A percentile compares a stretch with the other conserved stretches of the same genome.
These are phyloP conservation scores for Hansenula anomala DNA, from an alignment of 1,139 yeast species.

Conservation along the genomic window DNA sequence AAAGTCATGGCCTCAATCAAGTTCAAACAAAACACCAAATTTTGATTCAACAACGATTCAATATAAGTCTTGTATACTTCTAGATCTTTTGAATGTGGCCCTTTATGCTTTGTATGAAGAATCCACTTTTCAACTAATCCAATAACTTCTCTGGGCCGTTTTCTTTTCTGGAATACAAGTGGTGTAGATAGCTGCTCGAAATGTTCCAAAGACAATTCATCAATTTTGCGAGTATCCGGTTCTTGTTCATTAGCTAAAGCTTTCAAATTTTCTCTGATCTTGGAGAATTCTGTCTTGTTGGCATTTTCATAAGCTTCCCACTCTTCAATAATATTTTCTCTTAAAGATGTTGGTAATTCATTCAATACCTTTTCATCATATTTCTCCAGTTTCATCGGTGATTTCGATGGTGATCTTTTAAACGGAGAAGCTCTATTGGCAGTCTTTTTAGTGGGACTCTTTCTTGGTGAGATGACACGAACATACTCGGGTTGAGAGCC, in stretches of 20 bases:
- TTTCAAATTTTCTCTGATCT: conserved; percentile 16
- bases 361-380: conserved; percentile 37
- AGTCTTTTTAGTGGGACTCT: conserved; percentile 22
- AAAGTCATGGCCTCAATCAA: conserved; percentile 6
- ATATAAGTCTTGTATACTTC: conserved; percentile 30
- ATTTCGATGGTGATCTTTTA: conserved; percentile 13
- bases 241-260: conserved; percentile 9
- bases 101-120: conserved; percentile 35
- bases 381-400: conserved; percentile 18
- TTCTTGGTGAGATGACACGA: conserved; percentile 24
- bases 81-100: conserved; percentile 60
- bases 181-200: conserved; percentile 27
- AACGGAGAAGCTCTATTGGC: conserved; percentile 8
- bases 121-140: conserved; percentile 46
- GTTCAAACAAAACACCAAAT: conserved; percentile 5
- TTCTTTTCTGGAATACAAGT: conserved; percentile 30
- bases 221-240: conserved; percentile 18
- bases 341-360: conserved; percentile 43
- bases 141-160: conserved; percentile 33
- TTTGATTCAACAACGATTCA: conserved; percentile 3
- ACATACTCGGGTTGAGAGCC: conserved; percentile 32
- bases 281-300: conserved; percentile 31
- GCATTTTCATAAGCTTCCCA: conserved; percentile 28
- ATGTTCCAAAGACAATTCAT: conserved; percentile 26
- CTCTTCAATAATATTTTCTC: conserved; percentile 38